These are phyloP conservation scores for Populus hybrid DNA, from an alignment of 441 rosid genomes.

Conservation along the genomic window DNA sequence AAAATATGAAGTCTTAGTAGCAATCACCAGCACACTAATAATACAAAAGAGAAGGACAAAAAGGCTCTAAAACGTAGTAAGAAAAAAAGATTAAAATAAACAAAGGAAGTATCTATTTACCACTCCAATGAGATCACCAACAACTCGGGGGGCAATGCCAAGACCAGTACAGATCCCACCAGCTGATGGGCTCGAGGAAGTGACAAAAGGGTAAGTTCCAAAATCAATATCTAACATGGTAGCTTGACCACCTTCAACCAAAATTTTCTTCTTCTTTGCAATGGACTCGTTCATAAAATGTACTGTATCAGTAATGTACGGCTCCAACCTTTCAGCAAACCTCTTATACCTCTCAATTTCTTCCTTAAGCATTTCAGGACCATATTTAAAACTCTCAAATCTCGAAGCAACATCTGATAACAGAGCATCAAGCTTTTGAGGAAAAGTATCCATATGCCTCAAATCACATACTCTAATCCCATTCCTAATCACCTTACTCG, in stretches of 20 bases:
- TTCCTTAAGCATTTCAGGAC: slow-evolving; percentile 65
- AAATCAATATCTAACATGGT: slow-evolving; percentile 95
- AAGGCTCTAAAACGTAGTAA: neutral
- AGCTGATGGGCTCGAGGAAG: slow-evolving; percentile 96
- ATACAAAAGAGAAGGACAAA: neutral
- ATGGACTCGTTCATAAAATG: slow-evolving; percentile 79
- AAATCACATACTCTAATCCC: slow-evolving; percentile 91
- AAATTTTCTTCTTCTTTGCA: slow-evolving; percentile 63
- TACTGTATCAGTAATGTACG: slow-evolving; percentile 78
- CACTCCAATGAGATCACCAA: slow-evolving; percentile 94
- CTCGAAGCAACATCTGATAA: slow-evolving; percentile 79
- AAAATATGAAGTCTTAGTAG: neutral
- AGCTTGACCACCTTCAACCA: slow-evolving; percentile 99
- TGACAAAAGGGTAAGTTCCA: slow-evolving; percentile 97
- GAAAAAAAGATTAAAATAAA: neutral
- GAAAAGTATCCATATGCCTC: slow-evolving; percentile 88
- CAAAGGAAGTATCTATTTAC: slow-evolving; percentile 41
- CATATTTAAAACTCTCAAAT: slow-evolving; percentile 63
- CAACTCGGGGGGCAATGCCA: slow-evolving; percentile 85
- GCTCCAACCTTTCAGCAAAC: slow-evolving; percentile 88
- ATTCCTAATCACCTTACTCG: slow-evolving; percentile 78
- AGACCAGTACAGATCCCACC: slow-evolving; percentile 97
- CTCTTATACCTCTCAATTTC: slow-evolving; percentile 91
- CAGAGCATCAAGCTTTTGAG: slow-evolving; percentile 77
- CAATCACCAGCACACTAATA: neutral